A percentile compares a stretch with the other conserved stretches of the same genome.
Conservation (phyloP, 2,329 filamentous ascomycete species). For the Aspergillus texensis region DNA sequence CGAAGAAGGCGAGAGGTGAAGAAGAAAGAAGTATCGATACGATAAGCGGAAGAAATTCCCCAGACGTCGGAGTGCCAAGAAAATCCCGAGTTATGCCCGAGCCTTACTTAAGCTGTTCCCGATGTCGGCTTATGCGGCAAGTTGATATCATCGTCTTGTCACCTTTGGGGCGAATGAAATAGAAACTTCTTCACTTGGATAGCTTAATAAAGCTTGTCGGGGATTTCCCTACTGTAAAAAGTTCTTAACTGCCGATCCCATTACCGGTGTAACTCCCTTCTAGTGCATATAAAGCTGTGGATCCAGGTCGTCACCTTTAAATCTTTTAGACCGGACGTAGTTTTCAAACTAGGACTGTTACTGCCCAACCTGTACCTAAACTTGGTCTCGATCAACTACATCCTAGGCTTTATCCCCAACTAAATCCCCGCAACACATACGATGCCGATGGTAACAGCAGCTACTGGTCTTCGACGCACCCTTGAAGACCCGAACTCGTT, state of each 20-base stretch:
- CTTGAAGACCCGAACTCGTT: constrained; percentile 40
- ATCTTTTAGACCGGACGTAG: background rate
- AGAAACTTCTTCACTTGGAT: background rate
- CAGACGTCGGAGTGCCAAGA: background rate
- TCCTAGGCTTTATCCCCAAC: background rate
- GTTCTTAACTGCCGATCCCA: background rate
- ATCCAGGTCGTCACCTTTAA: background rate
- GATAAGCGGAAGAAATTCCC: constrained; percentile 1
- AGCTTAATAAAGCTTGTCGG: background rate
- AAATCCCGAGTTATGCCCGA: constrained; percentile 11
- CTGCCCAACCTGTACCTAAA: background rate
- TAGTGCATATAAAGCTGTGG: background rate
- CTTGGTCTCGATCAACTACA: background rate
- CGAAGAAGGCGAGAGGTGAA: background rate
- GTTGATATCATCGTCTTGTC: background rate
- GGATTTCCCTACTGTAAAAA: background rate
- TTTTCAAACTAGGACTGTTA: background rate
- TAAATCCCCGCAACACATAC: constrained; percentile 12
- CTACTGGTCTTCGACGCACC: constrained; percentile 36
- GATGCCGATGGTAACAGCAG: constrained; percentile 31
- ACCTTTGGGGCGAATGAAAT: too few species aligned
- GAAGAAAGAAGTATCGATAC: background rate
- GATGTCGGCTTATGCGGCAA: constrained; percentile 4
- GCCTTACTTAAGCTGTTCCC: constrained; percentile 9
- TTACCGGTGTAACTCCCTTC: background rate